phyloP scores from a whole-genome alignment of 345 rosid genomes.

The Anastatica hierochuntica region DNA sequence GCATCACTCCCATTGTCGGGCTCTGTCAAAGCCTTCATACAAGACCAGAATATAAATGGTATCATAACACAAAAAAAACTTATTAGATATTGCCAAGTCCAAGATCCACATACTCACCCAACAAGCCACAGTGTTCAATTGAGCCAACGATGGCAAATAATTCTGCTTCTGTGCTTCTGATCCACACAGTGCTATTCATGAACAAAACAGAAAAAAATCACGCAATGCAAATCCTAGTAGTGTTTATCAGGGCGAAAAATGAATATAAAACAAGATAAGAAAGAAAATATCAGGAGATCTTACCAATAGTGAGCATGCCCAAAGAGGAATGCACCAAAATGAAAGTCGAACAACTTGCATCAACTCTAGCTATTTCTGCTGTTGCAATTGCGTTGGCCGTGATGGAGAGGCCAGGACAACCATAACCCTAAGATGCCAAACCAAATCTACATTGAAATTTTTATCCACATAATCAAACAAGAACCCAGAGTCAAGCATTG shows the following conservation, averaged over 20 bases:
- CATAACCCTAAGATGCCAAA: conserved; percentile 58
- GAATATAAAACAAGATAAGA: conserved; percentile 8
- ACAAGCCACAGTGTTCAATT: conserved; percentile 55
- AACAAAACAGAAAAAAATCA: conserved; percentile 13
- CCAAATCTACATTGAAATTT: not conserved
- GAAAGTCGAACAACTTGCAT: conserved; percentile 91
- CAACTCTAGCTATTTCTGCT: conserved; percentile 91
- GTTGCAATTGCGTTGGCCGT: conserved; percentile 54
- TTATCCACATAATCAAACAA: not conserved
- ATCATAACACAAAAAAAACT: not conserved
- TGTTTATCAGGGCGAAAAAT: not conserved
- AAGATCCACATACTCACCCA: conserved; percentile 52
- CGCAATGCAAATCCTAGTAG: not conserved
- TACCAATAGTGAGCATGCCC: conserved; percentile 96
- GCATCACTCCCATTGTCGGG: conserved; percentile 98
- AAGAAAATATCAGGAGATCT: conserved; percentile 14
- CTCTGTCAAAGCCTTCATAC: conserved; percentile 78
- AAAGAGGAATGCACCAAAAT: conserved; percentile 78
- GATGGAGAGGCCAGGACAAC: conserved; percentile 82
- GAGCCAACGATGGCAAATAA: conserved; percentile 80
- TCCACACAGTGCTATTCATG: conserved; percentile 74
- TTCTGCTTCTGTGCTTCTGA: conserved; percentile 82
- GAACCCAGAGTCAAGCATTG: not conserved
- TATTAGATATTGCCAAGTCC: not conserved
- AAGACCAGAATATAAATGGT: not conserved